Base-by-base conservation (phyloP, 2,329 filamentous ascomycete genomes). In the Lachnellula subtilissima region DNA sequence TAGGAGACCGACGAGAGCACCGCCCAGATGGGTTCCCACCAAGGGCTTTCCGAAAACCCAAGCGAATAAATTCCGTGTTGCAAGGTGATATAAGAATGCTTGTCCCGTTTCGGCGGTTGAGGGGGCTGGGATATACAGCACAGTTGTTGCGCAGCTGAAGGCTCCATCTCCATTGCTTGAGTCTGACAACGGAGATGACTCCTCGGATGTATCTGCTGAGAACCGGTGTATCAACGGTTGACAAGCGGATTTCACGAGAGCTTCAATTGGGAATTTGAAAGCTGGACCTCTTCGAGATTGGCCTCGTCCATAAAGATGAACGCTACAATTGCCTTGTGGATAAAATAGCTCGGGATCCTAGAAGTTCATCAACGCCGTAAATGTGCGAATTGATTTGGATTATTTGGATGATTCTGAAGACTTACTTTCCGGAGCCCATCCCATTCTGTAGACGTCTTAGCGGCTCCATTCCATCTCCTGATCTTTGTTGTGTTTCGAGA, bases 321-420 rank as follows among this genome's bases (percentile, higher is more conserved):
- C 78, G 15, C 84, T 76, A 64, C 88, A 91, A 66, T 91, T 83
- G 14, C 85, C 88, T 60, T 84, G 73, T 11, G 78, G 75, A 58
- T 79, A 77, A 85, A 85, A 92, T 2, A 93, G 75, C 61, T 91
- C 88, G 2, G 81, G 75, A 63, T 92, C 88, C 88, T 91, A 57
- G 9, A 32, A 32, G 28, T 32, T 11, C 28, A 32, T 32, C 28
- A 32, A 32, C 8, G 9, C 28, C 11, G 8, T 11, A 32, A 11
- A 11, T 32, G 8, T 11, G 28, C 8, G 8, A 32, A 32, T 32
- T 11, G 28, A 32, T 32, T 32, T 32, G 28, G 28, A 32, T 32
- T 2, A 32, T 32, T 32, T 32, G 28, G 28, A 32, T 32, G 9
- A 25, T 32, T 14, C 12, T 15, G 19, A 15, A 42, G n/a, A 65